Percentiles rank a stretch among this genome's conserved stretches.
Evolutionary conservation across 169 alveolate species (phyloP).

Genomic region (Toxoplasma gondii): DNA sequence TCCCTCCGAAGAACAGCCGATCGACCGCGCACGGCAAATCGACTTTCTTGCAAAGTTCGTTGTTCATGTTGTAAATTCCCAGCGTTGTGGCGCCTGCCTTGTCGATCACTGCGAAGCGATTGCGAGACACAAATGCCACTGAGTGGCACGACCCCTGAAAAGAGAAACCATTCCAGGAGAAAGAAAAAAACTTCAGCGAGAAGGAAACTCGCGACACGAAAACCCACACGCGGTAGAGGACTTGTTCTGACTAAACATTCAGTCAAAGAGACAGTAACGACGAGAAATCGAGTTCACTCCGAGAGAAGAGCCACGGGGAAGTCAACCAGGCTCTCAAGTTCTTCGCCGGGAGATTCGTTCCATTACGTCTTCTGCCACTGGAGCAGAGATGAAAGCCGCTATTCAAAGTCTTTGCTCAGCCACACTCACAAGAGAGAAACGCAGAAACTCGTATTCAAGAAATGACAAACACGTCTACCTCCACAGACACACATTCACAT

Average conservation of each 20-base stretch:
- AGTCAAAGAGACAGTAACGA: too few species aligned
- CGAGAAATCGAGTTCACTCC: too few species aligned
- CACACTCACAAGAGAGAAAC: too few species aligned
- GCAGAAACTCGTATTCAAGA: too few species aligned
- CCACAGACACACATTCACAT: too few species aligned
- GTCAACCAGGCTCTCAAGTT: too few species aligned
- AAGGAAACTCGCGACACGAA: not conserved
- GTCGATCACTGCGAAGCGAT: conserved; percentile 70
- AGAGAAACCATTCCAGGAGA: not conserved
- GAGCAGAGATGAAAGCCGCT: too few species aligned
- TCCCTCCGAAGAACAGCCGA: conserved; percentile 71
- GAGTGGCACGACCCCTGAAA: conserved; percentile 62
- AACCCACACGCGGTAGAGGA: not conserved
- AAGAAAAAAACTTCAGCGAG: not conserved
- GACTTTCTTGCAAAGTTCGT: conserved; percentile 72
- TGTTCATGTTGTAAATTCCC: conserved; percentile 69
- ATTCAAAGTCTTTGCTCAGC: too few species aligned
- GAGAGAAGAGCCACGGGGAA: too few species aligned
- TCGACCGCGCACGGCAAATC: conserved; percentile 70
- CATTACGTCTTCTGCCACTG: too few species aligned
- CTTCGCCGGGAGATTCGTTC: too few species aligned
- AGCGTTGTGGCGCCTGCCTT: conserved; percentile 31
- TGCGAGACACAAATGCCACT: conserved; percentile 72
- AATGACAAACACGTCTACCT: too few species aligned
- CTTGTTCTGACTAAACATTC: not conserved